Evolutionary conservation across 495 filamentous ascomycete genomes (phyloP).

Genomic region (Stereocaulon alpinum): DNA sequence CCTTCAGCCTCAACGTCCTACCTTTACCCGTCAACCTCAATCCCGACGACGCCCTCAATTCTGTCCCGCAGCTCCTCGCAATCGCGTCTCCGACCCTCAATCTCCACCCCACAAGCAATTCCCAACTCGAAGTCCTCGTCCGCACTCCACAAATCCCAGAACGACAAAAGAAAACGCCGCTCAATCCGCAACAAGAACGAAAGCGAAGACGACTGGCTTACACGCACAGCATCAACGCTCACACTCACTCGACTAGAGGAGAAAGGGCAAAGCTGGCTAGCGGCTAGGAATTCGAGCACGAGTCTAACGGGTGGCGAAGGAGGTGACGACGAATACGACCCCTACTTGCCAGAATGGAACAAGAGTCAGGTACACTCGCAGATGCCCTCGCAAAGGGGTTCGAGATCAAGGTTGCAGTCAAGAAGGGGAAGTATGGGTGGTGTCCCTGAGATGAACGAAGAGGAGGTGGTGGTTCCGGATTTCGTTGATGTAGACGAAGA

Average conservation of each 20-base stretch:
- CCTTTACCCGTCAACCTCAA: constrained; percentile 13
- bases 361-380: background rate
- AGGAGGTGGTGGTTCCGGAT: constrained; percentile 10
- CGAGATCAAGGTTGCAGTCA: background rate
- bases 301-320: constrained; percentile 33
- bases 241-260: constrained; percentile 61
- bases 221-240: constrained; percentile 60
- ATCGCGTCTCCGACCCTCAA: constrained; percentile 23
- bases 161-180: constrained; percentile 5
- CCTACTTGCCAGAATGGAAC: background rate
- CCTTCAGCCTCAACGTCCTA: constrained; percentile 11
- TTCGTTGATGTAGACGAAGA: constrained; percentile 15
- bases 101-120: constrained; percentile 21
- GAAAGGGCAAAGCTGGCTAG: constrained; percentile 73
- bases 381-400: background rate
- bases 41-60: constrained; percentile 22
- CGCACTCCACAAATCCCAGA: constrained; percentile 8
- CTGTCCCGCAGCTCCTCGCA: constrained; percentile 39
- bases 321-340: background rate
- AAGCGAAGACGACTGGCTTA: constrained; percentile 45
- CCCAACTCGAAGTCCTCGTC: constrained; percentile 18
- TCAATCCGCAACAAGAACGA: background rate
- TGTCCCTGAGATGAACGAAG: background rate
- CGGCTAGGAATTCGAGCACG: constrained; percentile 60
- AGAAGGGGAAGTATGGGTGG: background rate